Percentiles rank a stretch among this genome's conserved stretches.
Conservation (phyloP, 2,329 filamentous ascomycete genomes). For the Gnomoniopsis sp. region DNA sequence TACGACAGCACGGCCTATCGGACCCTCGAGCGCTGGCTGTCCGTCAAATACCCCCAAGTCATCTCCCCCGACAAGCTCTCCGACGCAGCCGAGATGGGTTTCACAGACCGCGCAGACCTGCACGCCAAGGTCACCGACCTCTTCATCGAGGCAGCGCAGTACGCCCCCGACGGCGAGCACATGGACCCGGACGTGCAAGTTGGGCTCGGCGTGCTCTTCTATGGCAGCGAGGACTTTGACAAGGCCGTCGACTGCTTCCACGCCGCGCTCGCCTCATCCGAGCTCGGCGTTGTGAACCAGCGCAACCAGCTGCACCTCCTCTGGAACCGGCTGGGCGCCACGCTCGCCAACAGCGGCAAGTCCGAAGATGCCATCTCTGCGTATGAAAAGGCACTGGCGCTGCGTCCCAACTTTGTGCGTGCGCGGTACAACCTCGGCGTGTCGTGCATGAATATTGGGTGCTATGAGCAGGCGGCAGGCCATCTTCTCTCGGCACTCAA, state of each 20-base stretch:
- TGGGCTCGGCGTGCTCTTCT: conserved; percentile 93
- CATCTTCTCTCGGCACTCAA: conserved; percentile 87
- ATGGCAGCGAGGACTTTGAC: conserved; percentile 95
- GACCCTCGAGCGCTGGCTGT: conserved; percentile 93
- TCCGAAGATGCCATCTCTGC: conserved; percentile 95
- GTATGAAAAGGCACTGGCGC: conserved; percentile 85
- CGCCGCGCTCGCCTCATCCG: conserved; percentile 80
- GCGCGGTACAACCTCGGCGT: conserved; percentile 96
- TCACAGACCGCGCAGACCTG: conserved; percentile 85
- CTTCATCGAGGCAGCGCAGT: conserved; percentile 88
- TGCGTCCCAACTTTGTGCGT: conserved; percentile 94
- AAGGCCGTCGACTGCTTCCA: conserved; percentile 99
- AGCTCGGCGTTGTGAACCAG: conserved; percentile 79
- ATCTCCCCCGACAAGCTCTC: conserved; percentile 70
- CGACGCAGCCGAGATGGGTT: conserved; percentile 78
- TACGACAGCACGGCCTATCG: conserved; percentile 97
- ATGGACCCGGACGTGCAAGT: conserved; percentile 99
- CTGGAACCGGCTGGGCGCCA: conserved; percentile 96
- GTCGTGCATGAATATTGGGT: conserved; percentile 95
- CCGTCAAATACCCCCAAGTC: conserved; percentile 87
- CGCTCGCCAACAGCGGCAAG: conserved; percentile 89
- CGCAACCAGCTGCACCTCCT: conserved; percentile 86
- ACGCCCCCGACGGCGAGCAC: conserved; percentile 85
- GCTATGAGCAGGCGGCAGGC: conserved; percentile 86
- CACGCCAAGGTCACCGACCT: conserved; percentile 87